Evolutionary conservation across 139 green algal species (phyloP).

Genomic region (Haematococcus lacustris): DNA sequence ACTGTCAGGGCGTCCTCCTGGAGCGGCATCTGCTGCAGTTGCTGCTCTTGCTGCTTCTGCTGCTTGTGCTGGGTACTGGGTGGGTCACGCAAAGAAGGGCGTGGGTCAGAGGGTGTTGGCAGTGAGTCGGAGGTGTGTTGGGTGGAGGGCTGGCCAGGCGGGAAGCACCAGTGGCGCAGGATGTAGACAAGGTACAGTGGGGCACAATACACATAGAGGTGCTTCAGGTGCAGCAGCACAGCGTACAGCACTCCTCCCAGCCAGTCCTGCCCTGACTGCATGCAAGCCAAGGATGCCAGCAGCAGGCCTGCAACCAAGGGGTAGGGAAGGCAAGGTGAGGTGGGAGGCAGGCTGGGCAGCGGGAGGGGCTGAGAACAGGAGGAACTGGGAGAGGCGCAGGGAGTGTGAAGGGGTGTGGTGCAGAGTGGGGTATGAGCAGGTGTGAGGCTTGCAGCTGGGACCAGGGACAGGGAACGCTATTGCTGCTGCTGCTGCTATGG

Average conservation of each 20-base stretch:
- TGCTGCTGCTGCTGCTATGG: background rate
- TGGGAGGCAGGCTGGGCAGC: too few relatives aligned
- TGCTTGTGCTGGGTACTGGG: too few relatives aligned
- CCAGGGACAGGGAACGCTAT: too few relatives aligned
- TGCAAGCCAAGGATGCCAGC: conserved; percentile 48
- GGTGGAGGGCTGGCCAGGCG: too few relatives aligned
- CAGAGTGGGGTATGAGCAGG: background rate
- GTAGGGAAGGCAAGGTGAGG: background rate
- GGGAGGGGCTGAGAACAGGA: background rate
- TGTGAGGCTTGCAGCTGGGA: background rate
- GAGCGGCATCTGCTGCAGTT: too few relatives aligned
- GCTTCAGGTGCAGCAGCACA: conserved; percentile 85
- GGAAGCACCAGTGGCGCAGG: conserved; percentile 35
- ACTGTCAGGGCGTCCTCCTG: background rate
- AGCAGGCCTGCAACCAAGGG: conserved; percentile 52
- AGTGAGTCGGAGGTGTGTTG: too few relatives aligned
- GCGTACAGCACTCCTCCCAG: conserved; percentile 61
- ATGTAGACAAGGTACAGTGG: conserved; percentile 79
- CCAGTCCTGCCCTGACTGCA: conserved; percentile 20
- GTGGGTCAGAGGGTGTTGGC: too few relatives aligned
- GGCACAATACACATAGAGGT: conserved; percentile 82
- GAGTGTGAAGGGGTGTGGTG: background rate
- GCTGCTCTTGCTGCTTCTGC: too few relatives aligned
- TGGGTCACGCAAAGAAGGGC: too few relatives aligned
- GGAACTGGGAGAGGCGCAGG: background rate